Base-by-base conservation (phyloP, 1,284 basidiomycete species). In the Heterobasidion occidentale region DNA sequence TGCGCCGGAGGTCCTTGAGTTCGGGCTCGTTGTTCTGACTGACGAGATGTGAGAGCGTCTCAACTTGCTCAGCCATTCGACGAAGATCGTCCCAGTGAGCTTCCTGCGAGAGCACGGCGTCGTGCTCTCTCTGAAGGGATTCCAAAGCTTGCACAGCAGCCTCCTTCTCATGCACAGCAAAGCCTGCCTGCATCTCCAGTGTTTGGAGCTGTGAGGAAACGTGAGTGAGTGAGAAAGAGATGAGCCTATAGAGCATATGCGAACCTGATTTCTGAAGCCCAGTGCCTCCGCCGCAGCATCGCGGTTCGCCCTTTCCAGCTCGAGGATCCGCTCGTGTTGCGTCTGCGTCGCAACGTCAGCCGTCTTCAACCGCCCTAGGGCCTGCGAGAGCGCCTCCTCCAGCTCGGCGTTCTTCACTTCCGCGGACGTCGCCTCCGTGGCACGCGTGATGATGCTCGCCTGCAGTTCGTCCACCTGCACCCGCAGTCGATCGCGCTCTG, bases 31-130 rank as follows among this genome's bases (percentile, higher is more conserved):
- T 85, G n/a, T 74, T 75, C 60, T 83, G 80, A 1, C 78, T 76
- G 56, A 90, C 74, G 46, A 86, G 71, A 49, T 70, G 75, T 15
- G 83, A 74, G 47, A 92, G 76, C 52, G 74, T 67, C 56, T 88
- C 84, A 19, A 92, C 80, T 65, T 90, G 85, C 61, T 88, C 84
- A 3, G 81, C 75, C 0, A 83, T 77, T 48, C 78, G 79, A 42
- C 77, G 84, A 19, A 91, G 73, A 48, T 84, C 80, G 33, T 88
- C 86, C 87, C 86, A 90, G 56, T 86, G 80, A 38, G 67, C 74
- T 63, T 87, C 81, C 59, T 90, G 85, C 20, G 78, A 70, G 6
- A 74, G 57, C 20, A 88, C 70, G 33, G 76, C 71, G 51, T 88
- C 82, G 56, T 83, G 75, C 53, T 87, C 82, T 63, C 74, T 77